These are phyloP conservation scores for Penicillium ochrochloron DNA, from an alignment of 495 filamentous ascomycete species.

Conservation along the genomic window DNA sequence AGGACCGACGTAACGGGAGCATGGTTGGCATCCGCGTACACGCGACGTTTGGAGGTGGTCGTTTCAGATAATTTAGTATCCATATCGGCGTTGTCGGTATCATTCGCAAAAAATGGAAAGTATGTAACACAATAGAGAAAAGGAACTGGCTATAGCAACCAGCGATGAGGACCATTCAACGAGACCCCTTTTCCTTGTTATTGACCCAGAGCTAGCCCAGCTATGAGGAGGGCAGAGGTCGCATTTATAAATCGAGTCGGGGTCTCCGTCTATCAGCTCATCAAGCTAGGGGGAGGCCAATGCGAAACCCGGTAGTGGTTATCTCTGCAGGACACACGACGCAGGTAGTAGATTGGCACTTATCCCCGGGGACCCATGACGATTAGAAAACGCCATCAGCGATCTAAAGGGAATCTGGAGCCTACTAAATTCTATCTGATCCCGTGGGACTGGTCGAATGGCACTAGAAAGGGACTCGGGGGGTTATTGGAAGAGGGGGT, in stretches of 20 bases:
- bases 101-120: constrained; percentile 3
- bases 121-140: neutral
- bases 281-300: neutral
- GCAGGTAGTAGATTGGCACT: constrained; percentile 9
- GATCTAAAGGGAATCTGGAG: neutral
- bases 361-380: constrained; percentile 15
- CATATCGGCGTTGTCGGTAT: constrained; percentile 8
- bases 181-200: neutral
- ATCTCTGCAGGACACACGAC: constrained; percentile 18
- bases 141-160: neutral
- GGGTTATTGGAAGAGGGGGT: neutral
- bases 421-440: constrained; percentile 10
- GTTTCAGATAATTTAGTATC: constrained; percentile 23
- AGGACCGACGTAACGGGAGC: constrained; percentile 72
- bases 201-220: neutral
- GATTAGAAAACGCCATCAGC: constrained; percentile 14
- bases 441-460: constrained; percentile 10
- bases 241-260: constrained; percentile 3
- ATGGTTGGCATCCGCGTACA: constrained; percentile 41
- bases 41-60: constrained; percentile 22
- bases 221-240: neutral
- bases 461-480: constrained; percentile 12
- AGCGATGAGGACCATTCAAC: neutral
- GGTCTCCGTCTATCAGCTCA: neutral
- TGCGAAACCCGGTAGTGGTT: constrained; percentile 15